Conservation (phyloP, 108 stramenopile genomes). For the Mediolabrus comicus region DNA sequence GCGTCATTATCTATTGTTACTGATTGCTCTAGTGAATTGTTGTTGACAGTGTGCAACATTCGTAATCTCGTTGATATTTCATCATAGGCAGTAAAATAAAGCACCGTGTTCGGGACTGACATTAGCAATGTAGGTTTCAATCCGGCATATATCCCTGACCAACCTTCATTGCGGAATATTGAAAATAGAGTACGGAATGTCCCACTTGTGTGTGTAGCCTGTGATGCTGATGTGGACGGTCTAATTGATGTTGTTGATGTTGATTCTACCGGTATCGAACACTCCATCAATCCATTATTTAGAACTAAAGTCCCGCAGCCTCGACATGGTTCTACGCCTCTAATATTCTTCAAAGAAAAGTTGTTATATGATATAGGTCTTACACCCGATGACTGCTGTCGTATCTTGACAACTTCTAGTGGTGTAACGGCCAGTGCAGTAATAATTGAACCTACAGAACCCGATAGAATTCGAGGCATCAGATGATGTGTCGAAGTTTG, state of each 20-base stretch:
- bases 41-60: not conserved
- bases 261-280: not conserved
- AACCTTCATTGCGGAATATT: constrained; percentile 69
- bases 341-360: not conserved
- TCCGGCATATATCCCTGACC: constrained; percentile 78
- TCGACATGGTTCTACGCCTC: not conserved
- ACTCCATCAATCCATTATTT: constrained; percentile 55
- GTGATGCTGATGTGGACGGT: not conserved
- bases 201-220: constrained; percentile 8
- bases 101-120: constrained; percentile 84
- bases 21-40: not conserved
- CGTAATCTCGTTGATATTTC: constrained; percentile 42
- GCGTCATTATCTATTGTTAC: not conserved
- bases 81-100: constrained; percentile 93
- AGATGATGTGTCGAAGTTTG: not conserved
- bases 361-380: not conserved
- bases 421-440: constrained; percentile 71
- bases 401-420: constrained; percentile 79
- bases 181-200: constrained; percentile 50
- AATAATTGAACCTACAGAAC: constrained; percentile 68
- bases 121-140: constrained; percentile 75
- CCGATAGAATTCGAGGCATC: constrained; percentile 48
- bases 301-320: constrained; percentile 65
- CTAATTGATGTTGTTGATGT: not conserved
- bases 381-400: constrained; percentile 47